Percentiles rank a stretch among this genome's conserved stretches.
Conservation (phyloP, 2,329 filamentous ascomycete species). For the Coniochaeta ligniaria region DNA sequence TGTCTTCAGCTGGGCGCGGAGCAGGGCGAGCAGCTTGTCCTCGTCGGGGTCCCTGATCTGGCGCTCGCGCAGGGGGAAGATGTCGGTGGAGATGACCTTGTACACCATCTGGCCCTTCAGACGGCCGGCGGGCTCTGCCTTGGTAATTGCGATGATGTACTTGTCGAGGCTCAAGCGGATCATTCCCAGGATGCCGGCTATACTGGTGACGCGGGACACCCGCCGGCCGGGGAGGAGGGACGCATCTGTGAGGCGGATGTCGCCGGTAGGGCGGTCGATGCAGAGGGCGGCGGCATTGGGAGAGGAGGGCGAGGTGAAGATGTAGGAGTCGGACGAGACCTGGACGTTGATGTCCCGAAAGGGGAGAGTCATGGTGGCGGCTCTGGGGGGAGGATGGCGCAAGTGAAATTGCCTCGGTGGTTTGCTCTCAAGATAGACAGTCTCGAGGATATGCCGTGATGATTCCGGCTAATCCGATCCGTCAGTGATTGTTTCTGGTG, state of each 20-base stretch:
- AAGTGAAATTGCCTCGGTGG: background rate
- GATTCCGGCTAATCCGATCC: too few relatives aligned
- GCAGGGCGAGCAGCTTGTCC: constrained; percentile 77
- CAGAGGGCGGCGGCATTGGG: constrained; percentile 82
- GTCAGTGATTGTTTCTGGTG: background rate
- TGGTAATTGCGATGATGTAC: constrained; percentile 94
- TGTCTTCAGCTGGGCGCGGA: constrained; percentile 74
- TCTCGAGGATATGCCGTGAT: background rate
- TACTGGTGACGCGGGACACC: constrained; percentile 69
- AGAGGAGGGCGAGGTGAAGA: constrained; percentile 92
- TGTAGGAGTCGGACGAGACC: constrained; percentile 84
- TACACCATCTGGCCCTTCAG: constrained; percentile 96
- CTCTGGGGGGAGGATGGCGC: background rate
- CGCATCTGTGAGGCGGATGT: constrained; percentile 78
- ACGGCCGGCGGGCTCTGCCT: constrained; percentile 82
- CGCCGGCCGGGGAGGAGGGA: constrained; percentile 69
- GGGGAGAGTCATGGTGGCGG: constrained; percentile 43
- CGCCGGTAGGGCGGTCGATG: constrained; percentile 86
- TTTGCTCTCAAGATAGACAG: background rate
- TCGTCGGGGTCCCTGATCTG: constrained; percentile 89
- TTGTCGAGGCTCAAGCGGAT: constrained; percentile 94
- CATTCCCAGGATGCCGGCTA: constrained; percentile 89
- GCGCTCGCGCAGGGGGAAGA: constrained; percentile 87
- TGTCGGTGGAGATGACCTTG: constrained; percentile 83
- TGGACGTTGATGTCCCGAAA: constrained; percentile 98